Base-by-base conservation (phyloP, 1,139 yeast genomes). In the Yamadazyma siamensis region DNA sequence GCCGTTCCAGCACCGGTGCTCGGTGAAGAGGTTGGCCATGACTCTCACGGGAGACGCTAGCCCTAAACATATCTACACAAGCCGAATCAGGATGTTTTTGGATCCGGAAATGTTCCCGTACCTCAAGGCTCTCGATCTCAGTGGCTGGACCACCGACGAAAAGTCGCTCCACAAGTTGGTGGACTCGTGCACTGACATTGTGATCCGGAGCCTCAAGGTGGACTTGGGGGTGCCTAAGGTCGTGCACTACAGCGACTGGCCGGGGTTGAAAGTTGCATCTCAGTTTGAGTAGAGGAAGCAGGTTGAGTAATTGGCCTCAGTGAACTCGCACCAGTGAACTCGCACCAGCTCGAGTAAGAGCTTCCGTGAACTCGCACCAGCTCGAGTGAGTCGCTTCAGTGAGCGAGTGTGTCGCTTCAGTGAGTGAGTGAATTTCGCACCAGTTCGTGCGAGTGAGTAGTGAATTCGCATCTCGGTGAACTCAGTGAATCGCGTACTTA, bases 91-190 rank as follows among this genome's bases (percentile, higher is more conserved):
- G 8, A 38, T 41, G 23, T 50, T 54, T 28, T 29, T 44, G 6
- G 40, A 44, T 19, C 9, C 12, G 2, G 21, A 21, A 4, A 32
- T 29, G 10, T 58, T 54, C 27, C 61, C 61, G 1, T 36, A 39
- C 8, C 39, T 61, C 17, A 21, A 28, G 12, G 26, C 15, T 5
- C 38, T 60, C 18, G 43, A 39, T 13, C 37, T 61, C 4, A 41
- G 35, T 25, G 64, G 65, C 2, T 59, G 64, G 60, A 6, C 13
- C 10, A 32, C 30, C 4, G 35, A 37, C 15, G 33, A 31, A 12
- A 31, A 26, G 22, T 15, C 29, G 7, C 18, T 39, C 5, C 15
- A 27, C 10, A 12, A 20, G 9, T 26, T 29, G 14, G n/a, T 34
- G 9, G 10, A 15, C 3, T 14, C 22, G 10, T 13, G 27, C 14